Base-by-base conservation (phyloP, 345 rosid species). In the Eucalyptus tenuipes region DNA sequence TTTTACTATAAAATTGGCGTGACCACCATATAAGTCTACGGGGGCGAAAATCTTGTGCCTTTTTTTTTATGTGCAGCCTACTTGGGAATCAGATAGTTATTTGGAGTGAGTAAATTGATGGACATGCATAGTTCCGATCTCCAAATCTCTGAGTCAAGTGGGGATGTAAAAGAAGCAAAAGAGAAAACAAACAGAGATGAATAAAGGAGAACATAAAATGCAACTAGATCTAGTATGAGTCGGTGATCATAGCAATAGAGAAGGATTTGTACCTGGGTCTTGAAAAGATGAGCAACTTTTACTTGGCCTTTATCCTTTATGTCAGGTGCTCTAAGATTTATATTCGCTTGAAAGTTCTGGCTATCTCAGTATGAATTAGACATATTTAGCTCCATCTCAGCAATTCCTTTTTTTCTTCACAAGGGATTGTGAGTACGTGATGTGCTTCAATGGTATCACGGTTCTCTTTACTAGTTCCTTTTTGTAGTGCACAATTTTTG, bases 31-130 rank as follows among this genome's bases (percentile, higher is more conserved):
- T 75, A 20, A 75, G 31, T 64, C 37, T n/a, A 64, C 16, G 3
- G 71, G 10, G 5, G 75, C 0, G 17, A 0, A 15, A 64, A n/a
- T 64, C 20, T 64, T 64, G 18, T 64, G 0, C 20, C 40, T 14
- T 29, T 55, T 55, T 13, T n/a, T 64, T 64, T 13, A 33, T 75
- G 22, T 37, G 18, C 27, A 75, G 2, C 82, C 47, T 37, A 7
- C 0, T 75, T 75, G 47, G 47, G 45, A 75, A 75, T 37, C 47
- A 37, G 25, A 37, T 37, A 37, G 82, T 75, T 33, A 75, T 75
- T 20, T 20, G 13, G 82, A 75, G 82, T 10, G 82, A 75, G 82
- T 75, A 75, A 75, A 75, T 75, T 18, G 27, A 0, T 37, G 27
- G 82, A 44, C 14, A 75, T 20, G 47, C 82, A 37, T 75, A 17